Evolutionary conservation across 2,329 filamentous ascomycete species (phyloP), one percentile per base, ranked within the genome.

Genomic region (Leptosphaerulina australis): DNA sequence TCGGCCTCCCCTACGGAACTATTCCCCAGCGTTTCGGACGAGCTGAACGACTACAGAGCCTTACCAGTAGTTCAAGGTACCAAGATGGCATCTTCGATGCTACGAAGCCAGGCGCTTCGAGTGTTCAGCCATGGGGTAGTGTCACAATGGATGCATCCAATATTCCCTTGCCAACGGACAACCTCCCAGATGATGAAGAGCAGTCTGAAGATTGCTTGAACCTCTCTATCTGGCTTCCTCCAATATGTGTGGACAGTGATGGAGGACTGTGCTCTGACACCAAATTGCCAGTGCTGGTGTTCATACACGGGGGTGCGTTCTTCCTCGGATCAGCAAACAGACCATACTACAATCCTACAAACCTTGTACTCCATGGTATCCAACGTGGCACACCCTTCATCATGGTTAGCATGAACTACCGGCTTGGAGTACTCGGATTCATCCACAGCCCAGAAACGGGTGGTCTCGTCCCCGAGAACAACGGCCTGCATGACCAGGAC

Each of bases 281-380:
- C 11, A 59, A 52, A 25, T 66, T 81, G 2, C 80, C 80, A 0
- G 80, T 83, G 0, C 64, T 82, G 20, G 71, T 79, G 2, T 81
- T 80, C 53, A 75, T 83, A 3, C 79, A 83, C 51, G 81, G 81
- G 0, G 80, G 81, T 3, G 80, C 76, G 0, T 76, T 77, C 35
- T 64, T 70, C 4, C 71, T 77, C 3, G 81, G 80, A 5, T 76
- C 77, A 2, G 79, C 76, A 24, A 78, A 72, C 2, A 81, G 77
- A 71, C 80, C 80, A 0, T 77, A 82, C 34, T 81, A 78, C 57
- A 77, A 81, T 46, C 68, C 76, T 7, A 34, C 47, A 2, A 50
- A 48, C 28, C 43, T 60, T 5, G 21, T 60, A 2, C 26, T 24
- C 1, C 45, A 56, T 15, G 53, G 53, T 12, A 33, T 56, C 4